These are phyloP conservation scores for Metarhizium humberi DNA, from an alignment of 2,329 filamentous ascomycete species.

Conservation along the genomic window DNA sequence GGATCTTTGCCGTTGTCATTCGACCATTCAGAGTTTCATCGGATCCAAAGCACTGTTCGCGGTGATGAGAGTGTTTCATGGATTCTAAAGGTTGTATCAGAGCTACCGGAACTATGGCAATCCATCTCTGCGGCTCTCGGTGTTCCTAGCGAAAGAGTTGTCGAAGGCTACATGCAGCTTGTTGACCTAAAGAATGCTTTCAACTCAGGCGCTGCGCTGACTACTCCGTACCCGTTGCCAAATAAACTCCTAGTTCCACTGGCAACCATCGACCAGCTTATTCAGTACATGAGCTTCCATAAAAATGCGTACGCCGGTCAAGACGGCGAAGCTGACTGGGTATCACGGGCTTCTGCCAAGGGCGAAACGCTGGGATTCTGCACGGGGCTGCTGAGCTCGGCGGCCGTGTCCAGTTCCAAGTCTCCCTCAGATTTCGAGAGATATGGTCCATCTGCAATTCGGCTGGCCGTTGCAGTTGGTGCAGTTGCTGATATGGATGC, in stretches of 20 bases:
- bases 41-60: not conserved
- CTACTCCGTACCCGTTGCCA: not conserved
- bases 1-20: not conserved
- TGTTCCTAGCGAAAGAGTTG: not conserved
- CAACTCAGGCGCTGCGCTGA: not conserved
- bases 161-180: not conserved
- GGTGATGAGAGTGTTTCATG: not conserved
- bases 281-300: not conserved
- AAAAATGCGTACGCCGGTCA: not conserved
- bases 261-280: not conserved
- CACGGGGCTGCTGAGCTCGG: not conserved
- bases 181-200: not conserved
- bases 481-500: not conserved
- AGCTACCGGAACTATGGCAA: not conserved
- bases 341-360: not conserved
- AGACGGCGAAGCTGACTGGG: not conserved
- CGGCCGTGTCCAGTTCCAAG: not conserved
- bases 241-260: not conserved
- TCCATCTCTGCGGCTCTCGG: not conserved
- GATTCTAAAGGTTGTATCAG: not conserved
- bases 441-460: not conserved
- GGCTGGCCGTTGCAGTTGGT: not conserved
- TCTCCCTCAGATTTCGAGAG: not conserved
- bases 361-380: not conserved
- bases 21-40: not conserved